Evolutionary conservation across 2,329 filamentous ascomycete species (phyloP), one percentile per base, ranked within the genome.

Genomic region (Thelonectria blattea): DNA sequence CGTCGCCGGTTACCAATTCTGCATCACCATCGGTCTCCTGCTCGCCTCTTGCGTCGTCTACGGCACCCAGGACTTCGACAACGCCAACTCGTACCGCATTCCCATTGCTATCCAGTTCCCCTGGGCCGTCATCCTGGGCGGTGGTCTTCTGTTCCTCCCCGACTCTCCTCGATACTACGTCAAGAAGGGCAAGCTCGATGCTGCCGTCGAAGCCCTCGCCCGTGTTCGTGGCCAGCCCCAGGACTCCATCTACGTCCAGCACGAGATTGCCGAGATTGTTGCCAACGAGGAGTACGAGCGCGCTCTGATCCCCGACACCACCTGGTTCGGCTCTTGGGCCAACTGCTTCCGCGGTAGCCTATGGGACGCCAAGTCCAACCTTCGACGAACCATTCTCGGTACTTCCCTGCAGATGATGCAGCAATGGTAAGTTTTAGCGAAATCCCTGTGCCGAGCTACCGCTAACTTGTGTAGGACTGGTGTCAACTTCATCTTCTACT

Each of bases 401-500:
- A 90, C 86, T 46, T 88, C 88, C 24, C 81, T 91, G 34, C 89
- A 92, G 81, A 91, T 91, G 89, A 91, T 91, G 88, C 89, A 91
- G 78, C 89, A 91, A 78, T 86, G 82, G 81, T 75, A 53, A 64
- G 72, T 66, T 41, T 39, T 14, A 18, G 2, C n/a, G 7, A 39
- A 22, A 15, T 7, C 9, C 22, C 5, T 12, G 12, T 2, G 8
- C 43, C 14, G 14, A 46, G 17, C 14, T n/a, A 46, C 18, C 12
- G 17, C 57, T 22, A 32, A 24, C 2, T 8, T 11, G 8, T 17
- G 5, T 12, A 60, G 57, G 58, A 60, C 91, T 24, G 91, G 92
- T 82, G 90, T 96, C 79, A 96, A 96, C 84, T 96, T 94, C 79
- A 91, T 95, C 83, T 95, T 93, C 82, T 91, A 92, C 81, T 92